phyloP scores from a whole-genome alignment of 257 asterid species.

The Nicotiana sylvestris region DNA sequence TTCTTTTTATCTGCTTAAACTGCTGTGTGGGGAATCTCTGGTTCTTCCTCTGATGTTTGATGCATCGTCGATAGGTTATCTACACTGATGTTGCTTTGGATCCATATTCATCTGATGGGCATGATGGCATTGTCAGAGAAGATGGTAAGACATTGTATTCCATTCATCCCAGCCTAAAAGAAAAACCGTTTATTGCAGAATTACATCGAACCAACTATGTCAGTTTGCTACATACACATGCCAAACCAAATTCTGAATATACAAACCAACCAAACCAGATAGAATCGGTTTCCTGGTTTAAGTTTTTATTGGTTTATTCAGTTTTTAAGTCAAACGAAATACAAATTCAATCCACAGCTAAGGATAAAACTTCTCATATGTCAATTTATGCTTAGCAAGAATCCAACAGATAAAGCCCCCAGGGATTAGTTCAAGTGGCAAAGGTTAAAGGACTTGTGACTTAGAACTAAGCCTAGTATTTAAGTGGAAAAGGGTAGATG shows the following conservation, averaged over 20 bases:
- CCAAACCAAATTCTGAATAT: not conserved
- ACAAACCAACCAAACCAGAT: not conserved
- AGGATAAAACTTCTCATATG: not conserved
- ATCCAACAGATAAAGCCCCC: not conserved
- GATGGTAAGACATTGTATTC: conserved; percentile 55
- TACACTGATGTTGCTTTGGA: conserved; percentile 96
- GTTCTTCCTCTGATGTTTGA: conserved; percentile 11
- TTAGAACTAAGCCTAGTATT: too few species aligned
- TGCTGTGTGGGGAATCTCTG: not conserved
- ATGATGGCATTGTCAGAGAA: conserved; percentile 96
- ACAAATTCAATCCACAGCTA: not conserved
- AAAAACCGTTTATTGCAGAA: not conserved
- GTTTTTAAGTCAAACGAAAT: not conserved
- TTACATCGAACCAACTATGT: not conserved
- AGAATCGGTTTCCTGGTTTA: not conserved
- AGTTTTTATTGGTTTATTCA: not conserved
- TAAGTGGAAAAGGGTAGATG: too few species aligned
- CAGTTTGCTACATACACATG: not conserved
- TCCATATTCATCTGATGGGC: conserved; percentile 98
- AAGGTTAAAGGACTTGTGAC: too few species aligned
- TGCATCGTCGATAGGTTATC: conserved; percentile 44
- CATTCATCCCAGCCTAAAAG: not conserved
- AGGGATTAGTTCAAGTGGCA: too few species aligned
- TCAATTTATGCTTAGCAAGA: not conserved
- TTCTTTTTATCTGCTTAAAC: not conserved